Conservation (phyloP, 73 alveolate genomes). For the Effrenium voratum region DNA sequence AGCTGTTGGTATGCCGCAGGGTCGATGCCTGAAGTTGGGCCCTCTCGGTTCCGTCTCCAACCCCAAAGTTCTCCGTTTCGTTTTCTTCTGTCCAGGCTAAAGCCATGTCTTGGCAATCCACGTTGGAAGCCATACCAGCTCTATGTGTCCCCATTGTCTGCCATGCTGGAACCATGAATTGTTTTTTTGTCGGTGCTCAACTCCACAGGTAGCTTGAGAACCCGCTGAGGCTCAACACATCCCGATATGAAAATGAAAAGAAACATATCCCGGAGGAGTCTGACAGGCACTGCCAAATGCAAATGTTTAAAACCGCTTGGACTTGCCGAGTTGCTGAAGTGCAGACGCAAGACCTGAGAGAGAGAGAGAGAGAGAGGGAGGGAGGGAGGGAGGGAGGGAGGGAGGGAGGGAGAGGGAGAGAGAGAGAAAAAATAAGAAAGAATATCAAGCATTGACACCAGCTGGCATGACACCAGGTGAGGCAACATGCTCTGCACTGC, state of each 20-base stretch:
- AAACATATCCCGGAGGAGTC: neutral
- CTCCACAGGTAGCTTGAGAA: neutral
- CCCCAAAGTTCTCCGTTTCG: too few species aligned
- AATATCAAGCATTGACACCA: too few species aligned
- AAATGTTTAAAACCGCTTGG: neutral
- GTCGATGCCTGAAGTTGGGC: constrained; percentile 22
- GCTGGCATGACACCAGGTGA: too few species aligned
- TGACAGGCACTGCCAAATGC: neutral
- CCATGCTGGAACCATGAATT: too few species aligned
- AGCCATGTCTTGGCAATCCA: too few species aligned
- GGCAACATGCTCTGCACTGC: too few species aligned
- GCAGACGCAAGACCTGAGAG: constrained; percentile 55
- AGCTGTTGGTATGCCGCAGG: constrained; percentile 51
- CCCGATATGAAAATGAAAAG: neutral
- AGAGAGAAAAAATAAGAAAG: too few species aligned
- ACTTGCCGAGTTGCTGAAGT: constrained; percentile 61
- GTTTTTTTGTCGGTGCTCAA: neutral
- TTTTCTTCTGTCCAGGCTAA: too few species aligned
- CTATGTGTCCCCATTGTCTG: neutral
- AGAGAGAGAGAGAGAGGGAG: too few species aligned
- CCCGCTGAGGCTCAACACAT: neutral
- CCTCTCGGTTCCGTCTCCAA: too few species aligned
- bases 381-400: too few species aligned
- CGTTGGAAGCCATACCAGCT: neutral
- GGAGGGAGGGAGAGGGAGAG: too few species aligned